Percentiles rank a stretch among this genome's conserved stretches.
phyloP scores from a whole-genome alignment of 257 asterid species.

The Eucommia ulmoides region DNA sequence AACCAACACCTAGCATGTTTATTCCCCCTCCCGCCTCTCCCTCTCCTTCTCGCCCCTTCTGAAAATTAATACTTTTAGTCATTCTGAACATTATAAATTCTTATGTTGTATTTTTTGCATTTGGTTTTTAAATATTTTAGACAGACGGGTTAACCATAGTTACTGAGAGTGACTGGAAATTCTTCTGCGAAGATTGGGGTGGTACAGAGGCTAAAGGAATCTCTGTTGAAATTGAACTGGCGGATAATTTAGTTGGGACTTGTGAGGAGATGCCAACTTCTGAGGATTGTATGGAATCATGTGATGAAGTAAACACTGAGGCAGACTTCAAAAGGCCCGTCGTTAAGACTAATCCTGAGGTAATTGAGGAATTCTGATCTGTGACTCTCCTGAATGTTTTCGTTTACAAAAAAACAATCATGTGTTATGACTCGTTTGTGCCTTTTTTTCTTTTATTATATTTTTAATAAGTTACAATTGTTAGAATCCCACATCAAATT shows the following conservation, averaged over 20 bases:
- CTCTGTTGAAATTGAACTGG: constrained; percentile 46
- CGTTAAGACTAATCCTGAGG: constrained; percentile 74
- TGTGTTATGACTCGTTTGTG: background rate
- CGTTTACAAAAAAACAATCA: background rate
- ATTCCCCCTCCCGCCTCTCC: no score
- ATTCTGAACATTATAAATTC: no score
- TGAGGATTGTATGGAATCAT: constrained; percentile 32
- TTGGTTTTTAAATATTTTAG: constrained; percentile 46
- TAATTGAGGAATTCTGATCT: constrained; percentile 22
- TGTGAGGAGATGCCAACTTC: constrained; percentile 32
- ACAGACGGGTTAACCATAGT: constrained; percentile 57
- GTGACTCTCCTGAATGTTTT: constrained; percentile 8
- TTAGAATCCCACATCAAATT: no score
- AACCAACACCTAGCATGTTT: no score
- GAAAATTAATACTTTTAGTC: no score
- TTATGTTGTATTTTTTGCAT: constrained; percentile 7
- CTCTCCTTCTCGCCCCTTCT: no score
- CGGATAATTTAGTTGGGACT: constrained; percentile 29
- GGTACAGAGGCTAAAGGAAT: constrained; percentile 50
- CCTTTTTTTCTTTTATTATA: no score
- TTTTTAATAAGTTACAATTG: no score
- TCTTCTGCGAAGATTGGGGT: constrained; percentile 87
- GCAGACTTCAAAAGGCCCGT: constrained; percentile 27
- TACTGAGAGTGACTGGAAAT: constrained; percentile 76
- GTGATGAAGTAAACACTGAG: constrained; percentile 31